Conservation (phyloP, 2,329 filamentous ascomycete species). For the Blumeria hordei region DNA sequence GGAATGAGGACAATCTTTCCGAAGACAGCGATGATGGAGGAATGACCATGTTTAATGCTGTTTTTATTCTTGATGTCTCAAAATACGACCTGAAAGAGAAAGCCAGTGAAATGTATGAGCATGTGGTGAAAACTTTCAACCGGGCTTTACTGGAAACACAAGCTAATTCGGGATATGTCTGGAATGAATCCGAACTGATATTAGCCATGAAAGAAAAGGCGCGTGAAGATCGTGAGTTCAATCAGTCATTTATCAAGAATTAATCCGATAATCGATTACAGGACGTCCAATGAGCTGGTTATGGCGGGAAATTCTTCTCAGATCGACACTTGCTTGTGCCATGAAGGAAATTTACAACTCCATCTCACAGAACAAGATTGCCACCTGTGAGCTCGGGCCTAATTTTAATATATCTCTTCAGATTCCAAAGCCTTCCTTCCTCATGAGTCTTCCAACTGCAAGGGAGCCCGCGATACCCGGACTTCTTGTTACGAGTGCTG, state of each 20-base stretch:
- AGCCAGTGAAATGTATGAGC: slow-evolving; percentile 61
- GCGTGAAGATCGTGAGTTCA: slow-evolving; percentile 30
- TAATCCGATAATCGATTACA: slow-evolving; percentile 7
- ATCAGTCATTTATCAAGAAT: neutral
- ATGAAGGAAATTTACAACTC: slow-evolving; percentile 63
- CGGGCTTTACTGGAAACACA: slow-evolving; percentile 87
- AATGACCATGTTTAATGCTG: slow-evolving; percentile 95
- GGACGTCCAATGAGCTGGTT: slow-evolving; percentile 28
- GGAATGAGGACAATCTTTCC: slow-evolving; percentile 7
- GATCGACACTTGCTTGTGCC: slow-evolving; percentile 57
- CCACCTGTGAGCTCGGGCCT: slow-evolving; percentile 42
- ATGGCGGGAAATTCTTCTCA: slow-evolving; percentile 46
- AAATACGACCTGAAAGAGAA: slow-evolving; percentile 50
- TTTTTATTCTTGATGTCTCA: slow-evolving; percentile 70
- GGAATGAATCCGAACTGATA: slow-evolving; percentile 71
- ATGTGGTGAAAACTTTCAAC: slow-evolving; percentile 78
- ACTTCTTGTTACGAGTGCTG: slow-evolving; percentile 70
- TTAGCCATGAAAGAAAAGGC: slow-evolving; percentile 60
- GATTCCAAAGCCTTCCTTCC: slow-evolving; percentile 41
- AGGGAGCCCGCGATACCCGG: slow-evolving; percentile 47
- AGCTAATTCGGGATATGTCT: slow-evolving; percentile 71
- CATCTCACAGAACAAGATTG: slow-evolving; percentile 66
- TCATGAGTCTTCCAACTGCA: slow-evolving; percentile 43
- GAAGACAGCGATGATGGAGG: slow-evolving; percentile 12
- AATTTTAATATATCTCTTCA: slow-evolving; percentile 37